Conservation (phyloP, 495 filamentous ascomycete genomes). For the Jackrogersella multiformis region DNA sequence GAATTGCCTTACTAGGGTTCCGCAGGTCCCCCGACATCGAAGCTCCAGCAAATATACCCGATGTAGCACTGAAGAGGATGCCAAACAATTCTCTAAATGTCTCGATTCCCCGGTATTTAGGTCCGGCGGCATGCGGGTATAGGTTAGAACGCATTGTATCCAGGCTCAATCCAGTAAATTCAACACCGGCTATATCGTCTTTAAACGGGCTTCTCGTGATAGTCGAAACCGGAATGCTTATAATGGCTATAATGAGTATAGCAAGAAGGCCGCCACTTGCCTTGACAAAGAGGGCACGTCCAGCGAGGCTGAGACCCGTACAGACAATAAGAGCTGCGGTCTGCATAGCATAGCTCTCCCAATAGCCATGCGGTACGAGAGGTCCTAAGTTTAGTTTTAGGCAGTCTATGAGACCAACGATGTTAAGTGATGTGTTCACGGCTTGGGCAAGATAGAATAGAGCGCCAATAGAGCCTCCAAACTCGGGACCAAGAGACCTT, state of each 20-base stretch:
- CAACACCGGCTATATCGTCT: conserved; percentile 66
- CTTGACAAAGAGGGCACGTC: conserved; percentile 81
- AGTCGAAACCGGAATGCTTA: conserved; percentile 84
- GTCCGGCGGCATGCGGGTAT: conserved; percentile 59
- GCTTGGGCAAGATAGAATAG: conserved; percentile 87
- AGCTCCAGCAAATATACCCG: conserved; percentile 75
- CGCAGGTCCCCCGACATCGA: conserved; percentile 90
- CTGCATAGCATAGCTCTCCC: conserved; percentile 82
- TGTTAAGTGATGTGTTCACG: conserved; percentile 89
- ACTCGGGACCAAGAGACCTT: conserved; percentile 85
- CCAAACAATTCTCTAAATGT: conserved; percentile 88
- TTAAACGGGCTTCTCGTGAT: conserved; percentile 72
- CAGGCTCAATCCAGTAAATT: conserved; percentile 79
- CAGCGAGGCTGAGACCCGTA: conserved; percentile 79
- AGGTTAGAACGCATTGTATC: conserved; percentile 77
- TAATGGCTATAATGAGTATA: conserved; percentile 75
- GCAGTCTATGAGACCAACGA: conserved; percentile 86
- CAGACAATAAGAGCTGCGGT: conserved; percentile 77
- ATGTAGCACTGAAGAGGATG: conserved; percentile 85
- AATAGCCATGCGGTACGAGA: conserved; percentile 72
- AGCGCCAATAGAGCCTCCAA: conserved; percentile 90
- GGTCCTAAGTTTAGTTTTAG: conserved; percentile 80
- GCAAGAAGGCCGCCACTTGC: conserved; percentile 82
- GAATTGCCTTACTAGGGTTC: conserved; percentile 86
- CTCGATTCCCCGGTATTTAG: conserved; percentile 65